These are phyloP conservation scores for Talaromyces sp. DNA, from an alignment of 2,329 filamentous ascomycete species.

Conservation along the genomic window DNA sequence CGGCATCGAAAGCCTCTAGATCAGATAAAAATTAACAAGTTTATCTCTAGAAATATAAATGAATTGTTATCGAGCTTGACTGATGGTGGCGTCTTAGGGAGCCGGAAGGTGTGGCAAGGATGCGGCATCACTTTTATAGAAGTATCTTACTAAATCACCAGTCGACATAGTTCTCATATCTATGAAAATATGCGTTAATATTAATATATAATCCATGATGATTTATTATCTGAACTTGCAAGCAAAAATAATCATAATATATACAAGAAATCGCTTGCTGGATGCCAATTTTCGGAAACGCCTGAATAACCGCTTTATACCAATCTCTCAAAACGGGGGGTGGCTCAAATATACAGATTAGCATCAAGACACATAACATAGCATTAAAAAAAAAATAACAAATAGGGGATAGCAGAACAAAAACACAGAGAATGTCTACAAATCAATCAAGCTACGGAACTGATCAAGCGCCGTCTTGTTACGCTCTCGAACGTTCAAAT, in stretches of 20 bases:
- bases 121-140: too few relatives aligned
- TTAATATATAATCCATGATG: not conserved
- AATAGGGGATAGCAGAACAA: not conserved
- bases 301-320: not conserved
- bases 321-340: not conserved
- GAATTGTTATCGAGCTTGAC: not conserved
- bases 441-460: conserved; percentile 42
- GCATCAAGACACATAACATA: not conserved
- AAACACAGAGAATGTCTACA: not conserved
- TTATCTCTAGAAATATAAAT: not conserved
- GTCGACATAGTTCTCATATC: too few relatives aligned
- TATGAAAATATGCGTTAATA: not conserved
- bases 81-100: not conserved
- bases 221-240: not conserved
- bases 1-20: not conserved
- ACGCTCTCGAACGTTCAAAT: conserved; percentile 77
- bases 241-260: not conserved
- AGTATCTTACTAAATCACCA: too few relatives aligned
- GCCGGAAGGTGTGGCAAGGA: not conserved
- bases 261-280: not conserved
- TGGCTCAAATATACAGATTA: not conserved
- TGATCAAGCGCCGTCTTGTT: conserved; percentile 76
- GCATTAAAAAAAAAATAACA: not conserved
- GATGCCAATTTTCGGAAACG: not conserved
- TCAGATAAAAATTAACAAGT: not conserved